Conservation (phyloP, 2,329 filamentous ascomycete genomes). For the Colletotrichum sansevieriae region DNA sequence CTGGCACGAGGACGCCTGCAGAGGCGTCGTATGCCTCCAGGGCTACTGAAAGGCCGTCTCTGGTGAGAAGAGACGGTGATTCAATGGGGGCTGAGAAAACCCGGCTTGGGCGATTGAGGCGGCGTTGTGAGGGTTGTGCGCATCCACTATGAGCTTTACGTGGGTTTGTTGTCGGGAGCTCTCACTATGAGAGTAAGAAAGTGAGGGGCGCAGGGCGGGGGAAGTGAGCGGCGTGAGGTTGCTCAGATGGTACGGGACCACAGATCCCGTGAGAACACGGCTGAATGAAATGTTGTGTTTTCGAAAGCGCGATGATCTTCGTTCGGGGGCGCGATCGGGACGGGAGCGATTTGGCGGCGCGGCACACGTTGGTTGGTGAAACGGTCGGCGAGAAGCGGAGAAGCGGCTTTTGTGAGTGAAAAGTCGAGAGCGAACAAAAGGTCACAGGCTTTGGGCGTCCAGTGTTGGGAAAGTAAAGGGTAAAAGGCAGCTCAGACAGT, state of each 20-base stretch:
- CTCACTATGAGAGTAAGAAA: constrained; percentile 16
- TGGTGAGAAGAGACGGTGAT: constrained; percentile 37
- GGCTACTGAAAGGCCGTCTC: constrained; percentile 47
- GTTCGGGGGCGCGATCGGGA: not conserved
- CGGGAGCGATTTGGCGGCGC: not conserved
- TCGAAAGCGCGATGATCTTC: not conserved
- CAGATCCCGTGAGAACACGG: not conserved
- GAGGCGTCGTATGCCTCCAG: constrained; percentile 53
- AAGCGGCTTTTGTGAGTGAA: constrained; percentile 25
- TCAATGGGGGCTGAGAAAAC: constrained; percentile 19
- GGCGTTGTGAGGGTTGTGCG: constrained; percentile 15
- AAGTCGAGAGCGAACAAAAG: constrained; percentile 27
- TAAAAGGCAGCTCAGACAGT: constrained; percentile 1
- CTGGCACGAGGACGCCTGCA: constrained; percentile 51
- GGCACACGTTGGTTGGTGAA: constrained; percentile 12
- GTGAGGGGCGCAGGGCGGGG: not conserved
- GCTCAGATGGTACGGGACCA: not conserved
- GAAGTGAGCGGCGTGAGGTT: not conserved
- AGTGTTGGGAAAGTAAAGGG: not conserved
- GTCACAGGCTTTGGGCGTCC: constrained; percentile 23
- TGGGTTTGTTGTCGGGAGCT: constrained; percentile 7
- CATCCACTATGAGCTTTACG: constrained; percentile 22
- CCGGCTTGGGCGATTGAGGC: constrained; percentile 17
- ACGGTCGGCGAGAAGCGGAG: not conserved
- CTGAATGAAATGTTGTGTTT: not conserved